These are phyloP conservation scores for Microbotryomycetes sp. DNA, from an alignment of 1,284 basidiomycete genomes.

Conservation along the genomic window DNA sequence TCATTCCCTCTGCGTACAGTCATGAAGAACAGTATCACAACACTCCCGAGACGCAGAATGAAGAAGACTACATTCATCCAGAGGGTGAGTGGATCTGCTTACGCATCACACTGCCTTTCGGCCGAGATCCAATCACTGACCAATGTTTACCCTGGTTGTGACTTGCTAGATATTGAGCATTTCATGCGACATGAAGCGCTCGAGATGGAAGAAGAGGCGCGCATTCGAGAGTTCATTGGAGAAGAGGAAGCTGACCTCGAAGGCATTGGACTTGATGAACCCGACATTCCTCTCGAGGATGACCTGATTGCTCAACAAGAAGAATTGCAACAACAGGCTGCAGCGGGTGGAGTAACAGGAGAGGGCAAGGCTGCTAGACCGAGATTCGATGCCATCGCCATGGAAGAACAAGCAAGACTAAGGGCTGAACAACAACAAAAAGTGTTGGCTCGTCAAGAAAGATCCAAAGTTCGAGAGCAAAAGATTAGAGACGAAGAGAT, in stretches of 20 bases:
- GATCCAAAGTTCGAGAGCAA: background rate
- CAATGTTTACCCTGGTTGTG: constrained; percentile 38
- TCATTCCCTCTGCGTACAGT: constrained; percentile 66
- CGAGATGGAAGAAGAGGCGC: constrained; percentile 73
- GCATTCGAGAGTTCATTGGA: constrained; percentile 44
- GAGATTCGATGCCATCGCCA: background rate
- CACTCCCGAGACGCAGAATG: constrained; percentile 93
- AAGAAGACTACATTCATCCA: constrained; percentile 86
- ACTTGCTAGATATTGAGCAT: constrained; percentile 54
- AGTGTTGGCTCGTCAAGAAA: background rate
- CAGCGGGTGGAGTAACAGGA: background rate
- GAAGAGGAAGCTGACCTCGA: constrained; percentile 34
- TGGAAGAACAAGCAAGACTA: background rate
- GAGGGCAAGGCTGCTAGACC: background rate
- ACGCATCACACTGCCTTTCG: background rate
- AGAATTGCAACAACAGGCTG: background rate
- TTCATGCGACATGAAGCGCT: constrained; percentile 83
- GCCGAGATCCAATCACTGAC: background rate
- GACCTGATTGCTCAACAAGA: background rate
- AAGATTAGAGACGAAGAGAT: constrained; percentile 14
- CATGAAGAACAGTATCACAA: constrained; percentile 93
- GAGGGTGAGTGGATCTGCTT: constrained; percentile 80
- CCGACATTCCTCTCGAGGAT: constrained; percentile 10
- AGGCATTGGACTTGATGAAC: constrained; percentile 4
- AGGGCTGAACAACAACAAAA: background rate